A percentile compares a stretch with the other conserved stretches of the same genome.
phyloP scores from a whole-genome alignment of 1,284 basidiomycete genomes.

The Rhodotorula sp. region DNA sequence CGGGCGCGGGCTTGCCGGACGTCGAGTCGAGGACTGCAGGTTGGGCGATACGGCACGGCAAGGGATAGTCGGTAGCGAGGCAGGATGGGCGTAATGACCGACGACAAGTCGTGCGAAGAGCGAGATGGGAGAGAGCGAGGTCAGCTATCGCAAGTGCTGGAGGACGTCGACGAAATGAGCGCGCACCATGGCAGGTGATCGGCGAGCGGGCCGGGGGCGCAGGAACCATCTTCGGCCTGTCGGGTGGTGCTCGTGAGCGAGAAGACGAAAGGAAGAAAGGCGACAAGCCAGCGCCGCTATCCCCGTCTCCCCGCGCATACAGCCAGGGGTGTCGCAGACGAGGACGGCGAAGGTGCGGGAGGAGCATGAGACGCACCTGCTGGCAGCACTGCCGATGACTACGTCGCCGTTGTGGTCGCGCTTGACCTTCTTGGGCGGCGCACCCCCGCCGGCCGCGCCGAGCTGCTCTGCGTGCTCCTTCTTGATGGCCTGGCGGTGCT shows the following conservation, averaged over 20 bases:
- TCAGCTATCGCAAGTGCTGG: background rate
- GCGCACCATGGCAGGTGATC: slow-evolving; percentile 49
- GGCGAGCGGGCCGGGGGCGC: slow-evolving; percentile 36
- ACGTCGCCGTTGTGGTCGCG: slow-evolving; percentile 5
- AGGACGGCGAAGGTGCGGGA: background rate
- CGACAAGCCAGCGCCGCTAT: background rate
- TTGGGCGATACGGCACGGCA: background rate
- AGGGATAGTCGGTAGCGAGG: background rate
- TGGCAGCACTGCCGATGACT: background rate
- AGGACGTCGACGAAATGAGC: too few relatives aligned
- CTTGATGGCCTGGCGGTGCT: slow-evolving; percentile 14
- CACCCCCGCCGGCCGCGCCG: background rate
- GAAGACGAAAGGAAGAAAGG: background rate
- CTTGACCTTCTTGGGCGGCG: slow-evolving; percentile 21
- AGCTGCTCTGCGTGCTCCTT: slow-evolving; percentile 9
- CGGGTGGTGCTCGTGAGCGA: background rate
- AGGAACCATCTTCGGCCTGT: slow-evolving; percentile 15
- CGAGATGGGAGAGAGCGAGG: background rate
- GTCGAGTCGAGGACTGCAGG: slow-evolving; percentile 48
- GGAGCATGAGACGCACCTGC: background rate
- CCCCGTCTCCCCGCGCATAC: slow-evolving; percentile 19
- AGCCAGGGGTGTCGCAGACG: background rate
- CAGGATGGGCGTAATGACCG: background rate
- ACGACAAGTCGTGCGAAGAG: background rate
- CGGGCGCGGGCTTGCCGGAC: slow-evolving; percentile 46